Base-by-base conservation (phyloP, 1,284 basidiomycete species). In the Nidula niveotomentosa region DNA sequence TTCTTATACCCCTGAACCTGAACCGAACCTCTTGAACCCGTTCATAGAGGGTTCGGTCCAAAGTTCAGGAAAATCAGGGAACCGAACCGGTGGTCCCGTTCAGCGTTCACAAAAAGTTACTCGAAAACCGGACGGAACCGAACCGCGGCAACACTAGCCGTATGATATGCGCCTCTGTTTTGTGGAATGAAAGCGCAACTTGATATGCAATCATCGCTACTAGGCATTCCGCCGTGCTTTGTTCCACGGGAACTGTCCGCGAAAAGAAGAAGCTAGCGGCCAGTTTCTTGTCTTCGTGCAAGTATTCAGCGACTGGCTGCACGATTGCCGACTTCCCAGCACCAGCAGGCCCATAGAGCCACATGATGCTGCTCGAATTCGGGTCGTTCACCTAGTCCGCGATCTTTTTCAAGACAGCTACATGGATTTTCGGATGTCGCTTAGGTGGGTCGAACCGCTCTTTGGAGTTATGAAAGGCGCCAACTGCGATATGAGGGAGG, bases 281-380 rank as follows among this genome's bases (percentile, higher is more conserved):
- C 23, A 30, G 5, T 30, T 53, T 13, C 44, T n/a, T n/a, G 15
- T 10, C 9, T 47, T 36, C n/a, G 34, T 48, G 36, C 44, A 56
- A 17, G 41, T 36, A 30, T 18, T 61, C 57, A 5, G 58, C 62
- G 5, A 61, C 37, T 0, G 58, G 55, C 23, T 54, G 53, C 3
- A 57, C 56, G 35, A 63, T 56, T 7, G 62, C 60, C 0, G 60
- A 56, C 44, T 63, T 63, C n/a, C 60, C 60, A 7, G 50, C 48
- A 6, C 60, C 58, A 17, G 56, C 57, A 5, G 58, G 56, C 10
- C 60, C 61, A 35, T 55, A 17, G 4, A 61, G 53, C 58, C 58
- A 61, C 34, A 53, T 51, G 13, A 59, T 18, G 17, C 12, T 49
- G n/a, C 15, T 33, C 12, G 45, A 17, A 49, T 12, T 6, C n/a